These are phyloP conservation scores for Ophiosphaerella korrae DNA, from an alignment of 2,329 filamentous ascomycete species.

Conservation along the genomic window DNA sequence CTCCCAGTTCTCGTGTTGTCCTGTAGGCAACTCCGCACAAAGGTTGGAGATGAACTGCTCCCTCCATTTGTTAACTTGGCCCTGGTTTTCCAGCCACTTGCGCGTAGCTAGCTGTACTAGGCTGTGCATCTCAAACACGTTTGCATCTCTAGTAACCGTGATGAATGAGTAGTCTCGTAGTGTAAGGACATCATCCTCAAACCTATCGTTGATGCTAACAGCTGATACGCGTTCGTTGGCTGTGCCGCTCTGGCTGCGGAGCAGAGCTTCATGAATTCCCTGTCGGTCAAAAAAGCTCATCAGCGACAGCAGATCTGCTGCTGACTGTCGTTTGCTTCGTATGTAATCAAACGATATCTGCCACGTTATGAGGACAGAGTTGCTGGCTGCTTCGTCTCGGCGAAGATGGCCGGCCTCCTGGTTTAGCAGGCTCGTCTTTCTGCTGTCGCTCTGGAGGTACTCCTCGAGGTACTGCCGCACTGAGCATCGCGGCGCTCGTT, in stretches of 20 bases:
- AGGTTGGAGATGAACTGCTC: too few species aligned
- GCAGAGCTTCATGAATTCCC: conserved; percentile 46
- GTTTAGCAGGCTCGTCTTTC: conserved; percentile 21
- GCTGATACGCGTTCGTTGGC: too few species aligned
- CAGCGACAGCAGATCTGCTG: conserved; percentile 51
- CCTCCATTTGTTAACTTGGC: too few species aligned
- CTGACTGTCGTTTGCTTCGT: conserved; percentile 25
- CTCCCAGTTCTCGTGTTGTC: too few species aligned
- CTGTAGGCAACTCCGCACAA: too few species aligned
- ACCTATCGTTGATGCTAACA: conserved; percentile 5
- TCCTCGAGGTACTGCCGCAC: conserved; percentile 46
- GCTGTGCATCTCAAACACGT: conserved; percentile 2
- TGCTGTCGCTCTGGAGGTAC: conserved; percentile 43
- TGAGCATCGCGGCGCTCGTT: conserved; percentile 16
- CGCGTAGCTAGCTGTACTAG: conserved; percentile 16
- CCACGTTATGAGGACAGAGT: conserved; percentile 47
- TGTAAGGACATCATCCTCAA: conserved; percentile 12
- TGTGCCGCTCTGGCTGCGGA: conserved; percentile 16
- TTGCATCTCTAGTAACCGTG: not conserved
- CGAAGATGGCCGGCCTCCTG: conserved; percentile 36
- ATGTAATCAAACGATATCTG: conserved; percentile 44
- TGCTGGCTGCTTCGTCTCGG: conserved; percentile 38
- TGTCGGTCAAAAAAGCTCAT: conserved; percentile 56
- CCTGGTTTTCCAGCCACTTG: too few species aligned
- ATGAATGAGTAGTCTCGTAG: conserved; percentile 21